Conservation (phyloP, 352 stramenopile species). For the Phytophthora pseudosyringae region DNA sequence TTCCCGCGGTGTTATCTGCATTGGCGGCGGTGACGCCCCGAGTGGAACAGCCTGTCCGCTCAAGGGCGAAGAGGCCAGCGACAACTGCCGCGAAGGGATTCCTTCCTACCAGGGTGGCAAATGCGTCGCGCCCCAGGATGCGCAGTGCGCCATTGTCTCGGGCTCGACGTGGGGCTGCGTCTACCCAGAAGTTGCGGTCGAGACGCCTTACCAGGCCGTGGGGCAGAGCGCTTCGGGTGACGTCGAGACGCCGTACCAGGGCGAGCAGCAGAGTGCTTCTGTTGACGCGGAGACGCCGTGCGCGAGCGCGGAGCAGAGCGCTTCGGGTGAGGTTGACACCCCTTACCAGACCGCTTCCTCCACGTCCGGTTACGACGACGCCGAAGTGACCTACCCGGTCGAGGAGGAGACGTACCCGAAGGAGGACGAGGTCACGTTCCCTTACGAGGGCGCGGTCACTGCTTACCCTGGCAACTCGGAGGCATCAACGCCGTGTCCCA, state of each 20-base stretch:
- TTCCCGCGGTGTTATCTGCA: constrained; percentile 27
- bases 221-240: background rate
- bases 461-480: constrained; percentile 1
- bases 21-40: constrained; percentile 15
- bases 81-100: constrained; percentile 37
- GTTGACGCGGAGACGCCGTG: background rate
- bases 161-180: constrained; percentile 40
- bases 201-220: background rate
- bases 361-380: constrained; percentile 16
- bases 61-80: constrained; percentile 37
- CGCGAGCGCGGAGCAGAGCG: background rate
- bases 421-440: constrained; percentile 26
- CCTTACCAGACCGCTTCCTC: constrained; percentile 15
- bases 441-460: constrained; percentile 7
- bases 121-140: constrained; percentile 42
- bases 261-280: background rate
- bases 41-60: constrained; percentile 37
- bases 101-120: constrained; percentile 43
- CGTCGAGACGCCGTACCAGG: constrained; percentile 10
- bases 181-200: constrained; percentile 10
- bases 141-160: constrained; percentile 47
- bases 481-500: constrained; percentile 17
- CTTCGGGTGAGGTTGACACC: constrained; percentile 3
- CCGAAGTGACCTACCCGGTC: constrained; percentile 30
- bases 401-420: constrained; percentile 15